Conservation (phyloP, 2,329 filamentous ascomycete genomes). For the Nigrospora oryzae region DNA sequence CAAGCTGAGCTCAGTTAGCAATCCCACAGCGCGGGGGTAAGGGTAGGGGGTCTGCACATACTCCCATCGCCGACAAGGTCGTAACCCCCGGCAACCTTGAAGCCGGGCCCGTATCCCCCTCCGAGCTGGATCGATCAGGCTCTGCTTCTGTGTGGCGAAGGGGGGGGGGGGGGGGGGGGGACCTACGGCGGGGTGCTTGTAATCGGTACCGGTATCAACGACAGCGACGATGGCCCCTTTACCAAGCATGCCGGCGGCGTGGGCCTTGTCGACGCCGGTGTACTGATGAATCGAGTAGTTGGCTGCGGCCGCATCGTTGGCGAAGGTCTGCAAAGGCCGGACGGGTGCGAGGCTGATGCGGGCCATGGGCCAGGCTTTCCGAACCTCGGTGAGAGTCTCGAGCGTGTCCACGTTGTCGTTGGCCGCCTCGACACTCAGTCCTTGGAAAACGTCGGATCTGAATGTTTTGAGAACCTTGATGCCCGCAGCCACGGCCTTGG, state of each 20-base stretch:
- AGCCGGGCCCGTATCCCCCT: constrained; percentile 1
- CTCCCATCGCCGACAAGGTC: constrained; percentile 5
- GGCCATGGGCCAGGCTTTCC: constrained; percentile 8
- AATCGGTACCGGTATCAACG: constrained; percentile 1
- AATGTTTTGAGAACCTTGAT: constrained; percentile 12
- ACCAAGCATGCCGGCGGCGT: neutral
- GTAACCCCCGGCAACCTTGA: constrained; percentile 1
- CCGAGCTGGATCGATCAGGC: neutral
- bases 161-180: no score
- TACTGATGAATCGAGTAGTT: neutral
- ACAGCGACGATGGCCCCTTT: neutral
- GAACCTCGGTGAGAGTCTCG: constrained; percentile 15
- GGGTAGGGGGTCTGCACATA: neutral
- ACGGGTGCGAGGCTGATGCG: constrained; percentile 5
- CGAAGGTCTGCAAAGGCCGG: neutral
- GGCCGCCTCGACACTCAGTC: constrained; percentile 15
- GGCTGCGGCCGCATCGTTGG: constrained; percentile 3
- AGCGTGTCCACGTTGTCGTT: constrained; percentile 22
- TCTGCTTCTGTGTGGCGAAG: neutral
- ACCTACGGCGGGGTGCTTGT: constrained; percentile 1
- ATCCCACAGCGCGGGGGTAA: neutral
- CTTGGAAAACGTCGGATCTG: constrained; percentile 13
- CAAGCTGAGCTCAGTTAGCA: neutral
- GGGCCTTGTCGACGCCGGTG: neutral
- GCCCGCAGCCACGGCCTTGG: neutral